phyloP scores from a whole-genome alignment of 1,284 basidiomycete species.

The Ceratobasidium theobromae region DNA sequence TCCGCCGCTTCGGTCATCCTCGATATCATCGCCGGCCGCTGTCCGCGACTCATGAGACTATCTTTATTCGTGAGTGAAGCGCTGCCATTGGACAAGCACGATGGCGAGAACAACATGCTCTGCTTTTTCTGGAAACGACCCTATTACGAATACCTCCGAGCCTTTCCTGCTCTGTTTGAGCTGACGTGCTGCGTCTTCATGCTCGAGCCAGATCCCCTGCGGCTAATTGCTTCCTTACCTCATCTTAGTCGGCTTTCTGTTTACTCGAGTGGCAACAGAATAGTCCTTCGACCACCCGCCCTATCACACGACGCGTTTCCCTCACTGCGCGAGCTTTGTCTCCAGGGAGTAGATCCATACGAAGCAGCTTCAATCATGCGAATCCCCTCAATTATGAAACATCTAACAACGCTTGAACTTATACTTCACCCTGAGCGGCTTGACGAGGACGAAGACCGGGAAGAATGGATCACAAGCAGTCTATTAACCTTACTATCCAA shows the following conservation, averaged over 20 bases:
- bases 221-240: neutral
- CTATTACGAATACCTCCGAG: constrained; percentile 4
- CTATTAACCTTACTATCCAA: neutral
- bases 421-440: neutral
- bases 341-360: constrained; percentile 8
- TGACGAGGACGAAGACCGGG: constrained; percentile 11
- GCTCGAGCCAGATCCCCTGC: constrained; percentile 1
- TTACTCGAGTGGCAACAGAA: neutral
- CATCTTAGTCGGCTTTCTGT: neutral
- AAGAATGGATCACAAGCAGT: constrained; percentile 1
- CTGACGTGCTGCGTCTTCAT: constrained; percentile 1
- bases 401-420: neutral
- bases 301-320: neutral
- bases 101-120: constrained; percentile 14
- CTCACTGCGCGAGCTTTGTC: neutral
- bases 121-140: constrained; percentile 6
- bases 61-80: constrained; percentile 2
- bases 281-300: neutral
- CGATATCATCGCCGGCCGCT: neutral
- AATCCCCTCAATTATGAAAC: constrained; percentile 2
- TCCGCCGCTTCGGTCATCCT: constrained; percentile 1
- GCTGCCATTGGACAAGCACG: neutral
- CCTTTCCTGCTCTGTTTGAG: neutral
- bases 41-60: neutral
- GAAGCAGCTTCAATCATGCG: neutral